These are phyloP conservation scores for Proliferodiscus dingleyae DNA, from an alignment of 2,329 filamentous ascomycete species.

Conservation along the genomic window DNA sequence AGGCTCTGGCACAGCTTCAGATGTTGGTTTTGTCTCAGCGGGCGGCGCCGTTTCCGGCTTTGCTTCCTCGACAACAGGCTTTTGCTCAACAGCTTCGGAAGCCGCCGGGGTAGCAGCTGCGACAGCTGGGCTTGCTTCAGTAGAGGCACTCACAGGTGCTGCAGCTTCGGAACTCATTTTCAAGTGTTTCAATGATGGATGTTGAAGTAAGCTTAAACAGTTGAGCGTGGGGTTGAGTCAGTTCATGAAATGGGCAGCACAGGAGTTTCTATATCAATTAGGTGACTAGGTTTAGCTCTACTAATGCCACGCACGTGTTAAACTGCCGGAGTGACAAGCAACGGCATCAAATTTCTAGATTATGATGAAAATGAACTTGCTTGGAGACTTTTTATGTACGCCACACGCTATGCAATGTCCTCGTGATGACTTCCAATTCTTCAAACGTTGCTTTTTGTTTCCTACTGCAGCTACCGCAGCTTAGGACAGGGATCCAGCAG, in stretches of 20 bases:
- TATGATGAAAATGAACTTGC: too few relatives aligned
- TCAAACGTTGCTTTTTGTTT: background rate
- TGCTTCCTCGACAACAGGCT: background rate
- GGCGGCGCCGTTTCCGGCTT: background rate
- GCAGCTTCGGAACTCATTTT: slow-evolving; percentile 20
- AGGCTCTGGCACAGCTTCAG: slow-evolving; percentile 1
- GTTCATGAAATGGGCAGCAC: background rate
- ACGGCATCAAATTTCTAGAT: background rate
- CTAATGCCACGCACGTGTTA: background rate
- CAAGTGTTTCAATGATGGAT: background rate
- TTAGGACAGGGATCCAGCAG: background rate
- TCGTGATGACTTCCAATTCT: background rate
- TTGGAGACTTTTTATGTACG: too few relatives aligned
- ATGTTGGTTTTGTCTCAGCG: slow-evolving; percentile 2
- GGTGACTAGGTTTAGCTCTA: background rate
- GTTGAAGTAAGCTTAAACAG: background rate
- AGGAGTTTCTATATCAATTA: background rate
- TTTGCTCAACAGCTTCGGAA: slow-evolving; percentile 1
- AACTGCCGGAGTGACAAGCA: background rate
- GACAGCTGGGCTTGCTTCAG: slow-evolving; percentile 4
- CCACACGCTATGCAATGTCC: too few relatives aligned
- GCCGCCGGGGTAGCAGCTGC: slow-evolving; percentile 3
- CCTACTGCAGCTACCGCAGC: background rate
- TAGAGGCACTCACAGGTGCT: slow-evolving; percentile 13
- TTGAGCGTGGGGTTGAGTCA: background rate